Base-by-base conservation (phyloP, 106 monocot genomes). In the Vanilla planifolia region DNA sequence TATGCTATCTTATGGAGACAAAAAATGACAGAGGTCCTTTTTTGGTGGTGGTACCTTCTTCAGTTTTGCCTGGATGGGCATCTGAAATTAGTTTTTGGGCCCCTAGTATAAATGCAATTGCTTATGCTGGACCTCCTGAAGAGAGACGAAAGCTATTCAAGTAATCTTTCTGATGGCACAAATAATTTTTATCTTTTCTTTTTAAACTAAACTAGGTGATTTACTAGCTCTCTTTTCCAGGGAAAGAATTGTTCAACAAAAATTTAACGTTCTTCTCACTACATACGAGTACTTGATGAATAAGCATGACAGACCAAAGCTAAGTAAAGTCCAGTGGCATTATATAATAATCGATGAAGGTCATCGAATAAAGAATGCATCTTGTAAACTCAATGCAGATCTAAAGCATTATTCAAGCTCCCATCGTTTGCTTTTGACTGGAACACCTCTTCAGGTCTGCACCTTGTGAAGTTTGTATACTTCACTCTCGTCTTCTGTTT, bases 311-410 rank as follows among this genome's bases (percentile, higher is more conserved):
- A 81, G 88, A 51, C 98, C 98, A 33, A 99, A 92, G 65, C 77
- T 99, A 21, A 92, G 92, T 56, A 99, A 99, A 82, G 79, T 99
- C 43, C 76, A 99, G 28, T 99, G 98, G 98, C 98, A 82, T 67
- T 99, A 99, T 71, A 80, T 99, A 62, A 99, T 99, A 59, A 99
- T 99, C 36, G 98, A 99, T 69, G 98, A 99, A 79, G 98, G 98
- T 21, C 98, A 99, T 71, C 92, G 98, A 15, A 99, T 99, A 75
- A 99, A 99, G 70, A 99, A 99, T 85, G 98, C 98, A 51, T 99
- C 98, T 7, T 99, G 98, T 65, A 99, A 99, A 69, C 82, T 99
- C 14, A 99, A 99, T 85, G 92, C 98, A 69, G 92, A 99, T 43
- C 75, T 99, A 75, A 99, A 80, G 75, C 91, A 75, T 44, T 99